Conservation (phyloP, 768 basidiomycete genomes). For the Mycena alexandri region DNA sequence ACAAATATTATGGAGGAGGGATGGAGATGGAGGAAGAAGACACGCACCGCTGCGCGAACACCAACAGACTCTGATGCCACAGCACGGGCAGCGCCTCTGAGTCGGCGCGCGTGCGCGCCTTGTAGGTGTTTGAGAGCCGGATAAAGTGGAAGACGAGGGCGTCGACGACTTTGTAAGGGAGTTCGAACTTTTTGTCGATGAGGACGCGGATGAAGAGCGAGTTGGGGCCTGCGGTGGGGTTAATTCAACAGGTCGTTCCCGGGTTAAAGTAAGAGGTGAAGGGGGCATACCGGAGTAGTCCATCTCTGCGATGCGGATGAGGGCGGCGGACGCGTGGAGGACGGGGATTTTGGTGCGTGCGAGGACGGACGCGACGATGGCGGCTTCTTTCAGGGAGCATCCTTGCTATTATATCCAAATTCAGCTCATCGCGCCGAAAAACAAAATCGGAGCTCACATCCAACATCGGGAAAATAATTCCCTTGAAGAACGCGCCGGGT, state of each 20-base stretch:
- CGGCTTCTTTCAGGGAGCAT: slow-evolving; percentile 94
- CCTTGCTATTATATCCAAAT: slow-evolving; percentile 60
- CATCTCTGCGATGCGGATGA: slow-evolving; percentile 95
- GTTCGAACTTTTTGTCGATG: slow-evolving; percentile 96
- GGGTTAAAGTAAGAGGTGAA: background rate
- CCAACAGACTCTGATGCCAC: slow-evolving; percentile 97
- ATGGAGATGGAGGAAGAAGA: slow-evolving; percentile 32
- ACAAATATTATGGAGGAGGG: too few species aligned
- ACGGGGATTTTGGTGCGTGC: slow-evolving; percentile 94
- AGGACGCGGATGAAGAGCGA: slow-evolving; percentile 97
- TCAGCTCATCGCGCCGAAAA: slow-evolving; percentile 3
- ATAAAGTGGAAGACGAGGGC: slow-evolving; percentile 99
- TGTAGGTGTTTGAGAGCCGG: slow-evolving; percentile 92
- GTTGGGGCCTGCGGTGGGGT: slow-evolving; percentile 76
- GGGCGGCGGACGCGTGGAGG: slow-evolving; percentile 95
- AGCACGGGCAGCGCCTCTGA: slow-evolving; percentile 91
- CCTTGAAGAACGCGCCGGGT: slow-evolving; percentile 98
- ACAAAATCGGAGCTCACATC: slow-evolving; percentile 67
- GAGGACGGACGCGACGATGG: slow-evolving; percentile 92
- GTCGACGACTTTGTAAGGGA: slow-evolving; percentile 98
- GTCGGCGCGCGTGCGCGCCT: slow-evolving; percentile 76
- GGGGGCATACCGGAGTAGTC: slow-evolving; percentile 83
- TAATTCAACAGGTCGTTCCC: background rate
- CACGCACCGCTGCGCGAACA: slow-evolving; percentile 89
- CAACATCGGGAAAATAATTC: slow-evolving; percentile 94